Evolutionary conservation across 805 yeast genomes (phyloP).

Genomic region (Priceomyces carsonii): DNA sequence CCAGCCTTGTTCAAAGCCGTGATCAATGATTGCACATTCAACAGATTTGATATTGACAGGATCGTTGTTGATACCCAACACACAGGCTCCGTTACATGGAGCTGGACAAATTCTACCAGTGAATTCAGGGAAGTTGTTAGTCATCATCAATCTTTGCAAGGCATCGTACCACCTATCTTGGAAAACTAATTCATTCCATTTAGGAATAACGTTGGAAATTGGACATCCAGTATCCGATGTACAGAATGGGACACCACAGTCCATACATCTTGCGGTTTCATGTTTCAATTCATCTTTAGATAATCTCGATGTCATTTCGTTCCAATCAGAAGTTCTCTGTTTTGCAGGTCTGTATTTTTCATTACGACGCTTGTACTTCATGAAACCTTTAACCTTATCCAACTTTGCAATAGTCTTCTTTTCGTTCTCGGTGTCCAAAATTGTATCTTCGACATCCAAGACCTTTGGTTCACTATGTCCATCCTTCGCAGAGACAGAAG

Average conservation of each 20-base stretch:
- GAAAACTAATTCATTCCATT: conserved; percentile 96
- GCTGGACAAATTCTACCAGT: conserved; percentile 99
- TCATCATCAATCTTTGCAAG: conserved; percentile 85
- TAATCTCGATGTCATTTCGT: conserved; percentile 79
- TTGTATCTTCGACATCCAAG: conserved; percentile 85
- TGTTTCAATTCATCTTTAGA: conserved; percentile 81
- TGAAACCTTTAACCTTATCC: conserved; percentile 86
- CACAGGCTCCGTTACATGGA: conserved; percentile 96
- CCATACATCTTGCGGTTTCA: conserved; percentile 99
- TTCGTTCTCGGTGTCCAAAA: conserved; percentile 66
- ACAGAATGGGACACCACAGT: conserved; percentile 99
- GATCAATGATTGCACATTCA: conserved; percentile 94
- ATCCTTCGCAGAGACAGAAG: conserved; percentile 24
- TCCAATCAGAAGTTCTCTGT: conserved; percentile 85
- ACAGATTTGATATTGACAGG: conserved; percentile 97
- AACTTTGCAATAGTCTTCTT: conserved; percentile 61
- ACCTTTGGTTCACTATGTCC: conserved; percentile 72
- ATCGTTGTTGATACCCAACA: conserved; percentile 87
- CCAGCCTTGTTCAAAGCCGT: conserved; percentile 97
- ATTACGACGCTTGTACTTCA: conserved; percentile 87
- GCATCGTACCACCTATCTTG: conserved; percentile 95
- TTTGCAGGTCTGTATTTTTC: conserved; percentile 82
- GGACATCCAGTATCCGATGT: conserved; percentile 98
- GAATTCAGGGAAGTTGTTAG: conserved; percentile 98
- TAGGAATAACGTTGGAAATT: conserved; percentile 93